These are phyloP conservation scores for Diospyros kaki DNA, from an alignment of 148 eudicot species.

Conservation along the genomic window DNA sequence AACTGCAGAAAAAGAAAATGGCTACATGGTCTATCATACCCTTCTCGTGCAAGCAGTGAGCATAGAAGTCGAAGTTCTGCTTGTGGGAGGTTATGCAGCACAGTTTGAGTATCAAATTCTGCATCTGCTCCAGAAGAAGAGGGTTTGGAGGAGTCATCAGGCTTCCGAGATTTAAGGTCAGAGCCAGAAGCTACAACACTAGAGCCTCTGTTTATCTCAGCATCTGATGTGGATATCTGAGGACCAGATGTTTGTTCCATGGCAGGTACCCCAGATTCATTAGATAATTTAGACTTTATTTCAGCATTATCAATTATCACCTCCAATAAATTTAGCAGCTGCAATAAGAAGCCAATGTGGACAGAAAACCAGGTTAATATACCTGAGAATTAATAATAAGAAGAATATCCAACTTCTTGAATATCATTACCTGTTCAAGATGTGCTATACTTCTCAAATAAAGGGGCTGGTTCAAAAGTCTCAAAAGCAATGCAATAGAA, in stretches of 20 bases:
- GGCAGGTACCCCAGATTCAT: slow-evolving; percentile 44
- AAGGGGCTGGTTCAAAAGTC: slow-evolving; percentile 82
- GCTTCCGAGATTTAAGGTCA: slow-evolving; percentile 28
- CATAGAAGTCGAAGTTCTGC: slow-evolving; percentile 78
- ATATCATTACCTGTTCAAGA: slow-evolving; percentile 74
- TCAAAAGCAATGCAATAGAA: slow-evolving; percentile 69
- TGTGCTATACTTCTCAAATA: slow-evolving; percentile 89
- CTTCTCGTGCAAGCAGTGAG: slow-evolving; percentile 87
- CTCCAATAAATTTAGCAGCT: slow-evolving; percentile 83
- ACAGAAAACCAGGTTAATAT: slow-evolving; percentile 2
- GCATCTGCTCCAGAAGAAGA: slow-evolving; percentile 41
- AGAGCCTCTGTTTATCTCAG: slow-evolving; percentile 41
- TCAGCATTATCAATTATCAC: slow-evolving; percentile 83
- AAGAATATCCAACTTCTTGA: background rate
- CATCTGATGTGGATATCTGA: slow-evolving; percentile 36
- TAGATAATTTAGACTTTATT: slow-evolving; percentile 48
- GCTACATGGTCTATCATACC: slow-evolving; percentile 39
- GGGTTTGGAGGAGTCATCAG: slow-evolving; percentile 44
- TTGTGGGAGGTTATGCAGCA: slow-evolving; percentile 60
- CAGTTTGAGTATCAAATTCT: slow-evolving; percentile 33
- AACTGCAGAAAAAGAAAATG: background rate
- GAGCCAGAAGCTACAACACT: slow-evolving; percentile 35
- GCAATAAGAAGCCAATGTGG: slow-evolving; percentile 16
- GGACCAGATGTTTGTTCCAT: slow-evolving; percentile 46
- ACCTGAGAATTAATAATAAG: background rate